Percentiles rank a stretch among this genome's conserved stretches.
Conservation (phyloP, 2,329 filamentous ascomycete genomes). For the Penicillium sp. region DNA sequence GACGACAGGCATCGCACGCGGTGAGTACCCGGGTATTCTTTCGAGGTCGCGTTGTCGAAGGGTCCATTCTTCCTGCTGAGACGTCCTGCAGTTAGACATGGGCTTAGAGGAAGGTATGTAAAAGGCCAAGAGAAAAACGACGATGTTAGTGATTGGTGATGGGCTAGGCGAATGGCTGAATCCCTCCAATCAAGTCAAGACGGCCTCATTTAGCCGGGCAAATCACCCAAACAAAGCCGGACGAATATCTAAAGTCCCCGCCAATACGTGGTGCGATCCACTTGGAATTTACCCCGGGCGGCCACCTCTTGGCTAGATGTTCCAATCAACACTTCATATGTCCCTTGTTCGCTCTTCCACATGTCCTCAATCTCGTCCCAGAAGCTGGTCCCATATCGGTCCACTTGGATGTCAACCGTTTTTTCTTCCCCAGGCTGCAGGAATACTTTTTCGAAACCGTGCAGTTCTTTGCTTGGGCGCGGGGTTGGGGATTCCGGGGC, state of each 20-base stretch:
- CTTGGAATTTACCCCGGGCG: conserved; percentile 17
- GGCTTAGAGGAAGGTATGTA: background rate
- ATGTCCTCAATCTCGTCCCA: conserved; percentile 43
- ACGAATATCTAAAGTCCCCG: conserved; percentile 15
- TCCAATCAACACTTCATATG: conserved; percentile 41
- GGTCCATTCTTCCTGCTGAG: conserved; percentile 16
- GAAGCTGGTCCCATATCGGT: conserved; percentile 40
- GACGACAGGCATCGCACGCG: conserved; percentile 26
- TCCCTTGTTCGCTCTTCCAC: conserved; percentile 42
- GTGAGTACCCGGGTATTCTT: conserved; percentile 27
- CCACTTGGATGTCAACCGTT: conserved; percentile 30
- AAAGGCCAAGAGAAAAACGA: background rate
- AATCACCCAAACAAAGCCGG: background rate
- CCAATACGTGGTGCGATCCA: conserved; percentile 25
- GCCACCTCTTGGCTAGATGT: conserved; percentile 27
- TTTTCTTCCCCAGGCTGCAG: conserved; percentile 38
- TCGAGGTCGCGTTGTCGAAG: conserved; percentile 14
- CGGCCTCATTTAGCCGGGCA: conserved; percentile 6
- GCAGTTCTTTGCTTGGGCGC: conserved; percentile 45
- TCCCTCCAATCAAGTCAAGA: conserved; percentile 9
- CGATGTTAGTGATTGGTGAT: conserved; percentile 2
- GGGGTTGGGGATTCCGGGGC: conserved; percentile 26
- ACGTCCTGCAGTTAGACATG: background rate
- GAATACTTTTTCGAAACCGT: conserved; percentile 46
- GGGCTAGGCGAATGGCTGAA: conserved; percentile 9